A percentile compares a stretch with the other conserved stretches of the same genome.
Conservation (phyloP, 1,284 basidiomycete genomes). For the Fomes fomentarius region DNA sequence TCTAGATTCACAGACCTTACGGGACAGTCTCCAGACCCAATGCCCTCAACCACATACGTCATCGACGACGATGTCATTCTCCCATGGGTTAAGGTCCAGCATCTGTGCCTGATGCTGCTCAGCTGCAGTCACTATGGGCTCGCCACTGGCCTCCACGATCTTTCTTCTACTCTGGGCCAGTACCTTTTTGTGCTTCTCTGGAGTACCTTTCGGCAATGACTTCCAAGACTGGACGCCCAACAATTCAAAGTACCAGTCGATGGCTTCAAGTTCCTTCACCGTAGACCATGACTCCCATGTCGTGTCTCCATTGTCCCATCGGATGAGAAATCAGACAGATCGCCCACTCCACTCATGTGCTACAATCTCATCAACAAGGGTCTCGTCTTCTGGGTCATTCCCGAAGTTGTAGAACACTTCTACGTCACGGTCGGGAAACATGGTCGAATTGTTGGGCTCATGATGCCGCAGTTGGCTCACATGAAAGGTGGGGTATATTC, state of each 20-base stretch:
- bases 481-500: conserved; percentile 36
- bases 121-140: too few relatives aligned
- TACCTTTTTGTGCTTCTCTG: too few relatives aligned
- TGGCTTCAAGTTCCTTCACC: conserved; percentile 27
- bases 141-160: too few relatives aligned
- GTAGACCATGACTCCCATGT: conserved; percentile 33
- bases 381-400: conserved; percentile 21
- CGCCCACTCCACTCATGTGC: conserved; percentile 33
- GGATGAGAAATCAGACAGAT: conserved; percentile 32
- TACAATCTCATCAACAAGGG: conserved; percentile 31
- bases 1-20: too few relatives aligned
- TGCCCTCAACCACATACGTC: too few relatives aligned
- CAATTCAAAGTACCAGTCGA: conserved; percentile 31
- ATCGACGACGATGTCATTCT: too few relatives aligned
- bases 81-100: too few relatives aligned
- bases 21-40: too few relatives aligned
- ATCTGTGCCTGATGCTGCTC: too few relatives aligned
- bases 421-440: conserved; percentile 31
- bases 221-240: conserved; percentile 7
- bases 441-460: conserved; percentile 28
- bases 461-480: conserved; percentile 26
- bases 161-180: too few relatives aligned
- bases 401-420: conserved; percentile 33
- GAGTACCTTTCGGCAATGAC: neutral
- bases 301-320: conserved; percentile 37